phyloP scores from a whole-genome alignment of 2,329 filamentous ascomycete species.

The Hypoxylon sp. region DNA sequence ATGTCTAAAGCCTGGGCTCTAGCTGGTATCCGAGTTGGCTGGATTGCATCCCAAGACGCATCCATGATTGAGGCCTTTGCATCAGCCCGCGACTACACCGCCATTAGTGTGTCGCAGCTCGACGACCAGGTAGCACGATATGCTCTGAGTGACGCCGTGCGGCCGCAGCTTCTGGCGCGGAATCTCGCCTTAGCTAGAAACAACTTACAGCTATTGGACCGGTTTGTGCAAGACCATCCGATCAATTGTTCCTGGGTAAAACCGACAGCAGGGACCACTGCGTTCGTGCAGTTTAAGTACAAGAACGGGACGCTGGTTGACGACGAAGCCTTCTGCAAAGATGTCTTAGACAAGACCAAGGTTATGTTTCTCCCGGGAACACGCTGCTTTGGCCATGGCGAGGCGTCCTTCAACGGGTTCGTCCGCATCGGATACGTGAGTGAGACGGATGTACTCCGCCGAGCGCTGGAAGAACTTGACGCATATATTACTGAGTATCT shows the following conservation, averaged over 20 bases:
- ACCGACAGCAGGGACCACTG: constrained; percentile 84
- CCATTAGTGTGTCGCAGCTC: constrained; percentile 86
- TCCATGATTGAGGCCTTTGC: constrained; percentile 75
- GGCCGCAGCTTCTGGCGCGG: constrained; percentile 63
- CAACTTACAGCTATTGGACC: constrained; percentile 73
- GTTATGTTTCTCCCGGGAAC: constrained; percentile 83
- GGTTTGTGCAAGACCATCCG: constrained; percentile 73
- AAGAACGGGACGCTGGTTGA: constrained; percentile 73
- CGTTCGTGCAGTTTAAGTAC: constrained; percentile 77
- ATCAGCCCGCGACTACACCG: constrained; percentile 82
- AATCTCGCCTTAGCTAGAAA: constrained; percentile 73
- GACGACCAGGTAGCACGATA: constrained; percentile 85
- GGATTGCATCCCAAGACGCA: constrained; percentile 78
- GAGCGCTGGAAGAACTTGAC: constrained; percentile 70
- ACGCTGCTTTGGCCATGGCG: constrained; percentile 75
- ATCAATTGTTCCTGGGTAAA: constrained; percentile 75
- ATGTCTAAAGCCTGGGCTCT: constrained; percentile 89
- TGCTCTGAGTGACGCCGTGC: constrained; percentile 71
- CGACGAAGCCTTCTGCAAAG: constrained; percentile 79
- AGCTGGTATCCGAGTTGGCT: constrained; percentile 85
- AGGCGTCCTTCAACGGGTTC: constrained; percentile 73
- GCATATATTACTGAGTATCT: constrained; percentile 58
- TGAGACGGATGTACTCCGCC: constrained; percentile 76
- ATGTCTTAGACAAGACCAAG: constrained; percentile 76
- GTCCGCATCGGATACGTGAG: constrained; percentile 84